phyloP scores from a whole-genome alignment of 2,329 filamentous ascomycete species.

The Rutstroemia sp. region DNA sequence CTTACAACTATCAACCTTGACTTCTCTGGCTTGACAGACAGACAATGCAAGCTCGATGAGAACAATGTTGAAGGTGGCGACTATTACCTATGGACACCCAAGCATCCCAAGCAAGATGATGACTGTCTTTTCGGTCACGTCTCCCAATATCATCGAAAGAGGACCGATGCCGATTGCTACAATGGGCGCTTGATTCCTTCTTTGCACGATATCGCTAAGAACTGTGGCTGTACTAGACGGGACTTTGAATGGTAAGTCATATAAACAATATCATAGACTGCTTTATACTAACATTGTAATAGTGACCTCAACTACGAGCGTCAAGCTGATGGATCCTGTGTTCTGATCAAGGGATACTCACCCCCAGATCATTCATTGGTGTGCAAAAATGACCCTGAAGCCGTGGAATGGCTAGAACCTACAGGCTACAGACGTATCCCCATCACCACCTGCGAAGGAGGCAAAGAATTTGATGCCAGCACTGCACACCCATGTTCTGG shows the following conservation, averaged over 20 bases:
- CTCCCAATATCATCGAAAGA: constrained; percentile 86
- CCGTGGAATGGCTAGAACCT: constrained; percentile 72
- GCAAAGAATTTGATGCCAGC: constrained; percentile 62
- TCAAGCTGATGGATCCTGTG: constrained; percentile 68
- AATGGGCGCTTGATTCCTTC: constrained; percentile 67
- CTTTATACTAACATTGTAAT: constrained; percentile 14
- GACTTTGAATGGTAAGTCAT: constrained; percentile 84
- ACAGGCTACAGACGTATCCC: constrained; percentile 88
- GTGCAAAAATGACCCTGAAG: constrained; percentile 57
- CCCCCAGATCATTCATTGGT: constrained; percentile 52
- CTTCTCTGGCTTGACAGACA: constrained; percentile 72
- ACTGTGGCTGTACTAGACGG: constrained; percentile 75
- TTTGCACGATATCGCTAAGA: constrained; percentile 60
- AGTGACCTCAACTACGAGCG: constrained; percentile 93
- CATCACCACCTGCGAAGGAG: constrained; percentile 77
- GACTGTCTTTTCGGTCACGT: constrained; percentile 91
- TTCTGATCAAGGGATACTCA: constrained; percentile 64
- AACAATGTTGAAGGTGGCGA: constrained; percentile 52
- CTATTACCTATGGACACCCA: constrained; percentile 82
- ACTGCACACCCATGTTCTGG: constrained; percentile 60
- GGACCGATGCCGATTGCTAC: constrained; percentile 68
- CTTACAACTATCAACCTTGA: constrained; percentile 77
- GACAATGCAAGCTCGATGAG: constrained; percentile 64
- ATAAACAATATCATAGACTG: neutral
- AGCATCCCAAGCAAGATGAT: constrained; percentile 69